Conservation (phyloP, 306 rosid genomes). For the Malus domestica region DNA sequence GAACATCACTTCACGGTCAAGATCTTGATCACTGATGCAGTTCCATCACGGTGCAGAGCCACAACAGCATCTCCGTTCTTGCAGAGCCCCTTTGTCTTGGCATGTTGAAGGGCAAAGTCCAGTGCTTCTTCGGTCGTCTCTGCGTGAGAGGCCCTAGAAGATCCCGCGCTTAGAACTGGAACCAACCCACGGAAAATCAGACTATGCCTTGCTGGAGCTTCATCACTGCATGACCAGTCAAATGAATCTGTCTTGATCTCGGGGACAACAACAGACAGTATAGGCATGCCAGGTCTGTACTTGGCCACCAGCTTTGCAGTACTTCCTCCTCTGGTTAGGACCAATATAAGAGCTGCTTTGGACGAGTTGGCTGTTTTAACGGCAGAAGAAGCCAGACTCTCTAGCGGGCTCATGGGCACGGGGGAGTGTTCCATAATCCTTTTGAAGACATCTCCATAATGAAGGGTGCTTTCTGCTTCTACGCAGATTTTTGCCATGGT, state of each 20-base stretch:
- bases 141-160: slow-evolving; percentile 81
- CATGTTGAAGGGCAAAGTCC: slow-evolving; percentile 70
- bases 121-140: slow-evolving; percentile 94
- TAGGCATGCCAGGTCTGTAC: slow-evolving; percentile 94
- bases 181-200: slow-evolving; percentile 92
- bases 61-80: slow-evolving; percentile 83
- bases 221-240: slow-evolving; percentile 95
- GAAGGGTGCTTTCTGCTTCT: slow-evolving; percentile 76
- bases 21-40: slow-evolving; percentile 90
- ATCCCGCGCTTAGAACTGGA: slow-evolving; percentile 79
- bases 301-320: slow-evolving; percentile 95
- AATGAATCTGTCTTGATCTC: slow-evolving; percentile 83
- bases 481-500: slow-evolving; percentile 81
- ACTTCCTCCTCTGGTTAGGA: slow-evolving; percentile 76
- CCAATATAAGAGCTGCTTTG: slow-evolving; percentile 65
- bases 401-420: slow-evolving; percentile 83
- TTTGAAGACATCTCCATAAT: slow-evolving; percentile 73
- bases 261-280: slow-evolving; percentile 93
- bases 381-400: slow-evolving; percentile 86
- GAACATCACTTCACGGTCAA: slow-evolving; percentile 82
- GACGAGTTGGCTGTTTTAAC: slow-evolving; percentile 83
- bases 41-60: slow-evolving; percentile 86
- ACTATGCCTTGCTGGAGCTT: slow-evolving; percentile 97
- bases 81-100: slow-evolving; percentile 75
- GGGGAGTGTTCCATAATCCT: slow-evolving; percentile 83